These are phyloP conservation scores for Metschnikowia cubensis DNA, from an alignment of 805 yeast species.

Conservation along the genomic window DNA sequence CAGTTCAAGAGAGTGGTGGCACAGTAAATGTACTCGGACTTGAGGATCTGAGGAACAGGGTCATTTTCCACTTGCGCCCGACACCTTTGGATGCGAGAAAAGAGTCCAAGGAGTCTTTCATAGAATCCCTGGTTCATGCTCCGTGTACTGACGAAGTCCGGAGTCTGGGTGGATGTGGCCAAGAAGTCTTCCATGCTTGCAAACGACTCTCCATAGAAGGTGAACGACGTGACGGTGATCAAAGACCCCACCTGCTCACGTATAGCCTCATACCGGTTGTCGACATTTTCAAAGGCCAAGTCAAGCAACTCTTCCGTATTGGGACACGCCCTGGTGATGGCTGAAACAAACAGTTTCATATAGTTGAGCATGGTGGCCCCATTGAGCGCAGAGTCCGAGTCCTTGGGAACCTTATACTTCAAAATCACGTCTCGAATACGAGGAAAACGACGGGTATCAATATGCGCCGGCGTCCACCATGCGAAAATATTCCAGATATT, in stretches of 20 bases:
- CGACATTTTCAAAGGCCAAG: slow-evolving; percentile 45
- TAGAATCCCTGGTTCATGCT: slow-evolving; percentile 24
- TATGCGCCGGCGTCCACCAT: slow-evolving; percentile 67
- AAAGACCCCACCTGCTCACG: slow-evolving; percentile 63
- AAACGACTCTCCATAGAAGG: slow-evolving; percentile 42
- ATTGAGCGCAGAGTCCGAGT: slow-evolving; percentile 58
- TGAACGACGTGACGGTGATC: slow-evolving; percentile 44
- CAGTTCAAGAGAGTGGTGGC: slow-evolving; percentile 64
- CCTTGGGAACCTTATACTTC: slow-evolving; percentile 43
- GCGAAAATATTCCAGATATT: slow-evolving; percentile 72
- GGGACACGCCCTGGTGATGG: slow-evolving; percentile 54
- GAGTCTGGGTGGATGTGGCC: slow-evolving; percentile 24
- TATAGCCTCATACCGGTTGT: slow-evolving; percentile 71
- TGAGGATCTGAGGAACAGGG: slow-evolving; percentile 53
- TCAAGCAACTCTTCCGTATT: slow-evolving; percentile 42
- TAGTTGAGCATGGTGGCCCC: slow-evolving; percentile 60
- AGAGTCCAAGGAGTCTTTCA: slow-evolving; percentile 37
- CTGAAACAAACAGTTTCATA: slow-evolving; percentile 46
- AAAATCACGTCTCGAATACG: slow-evolving; percentile 44
- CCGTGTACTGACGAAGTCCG: slow-evolving; percentile 5
- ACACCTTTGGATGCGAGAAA: slow-evolving; percentile 39
- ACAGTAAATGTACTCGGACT: slow-evolving; percentile 57
- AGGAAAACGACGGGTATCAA: slow-evolving; percentile 66
- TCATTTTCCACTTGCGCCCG: slow-evolving; percentile 33
- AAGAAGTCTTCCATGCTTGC: slow-evolving; percentile 38